These are phyloP conservation scores for Solanum bulbocastanum DNA, from an alignment of 257 asterid genomes.

Conservation along the genomic window DNA sequence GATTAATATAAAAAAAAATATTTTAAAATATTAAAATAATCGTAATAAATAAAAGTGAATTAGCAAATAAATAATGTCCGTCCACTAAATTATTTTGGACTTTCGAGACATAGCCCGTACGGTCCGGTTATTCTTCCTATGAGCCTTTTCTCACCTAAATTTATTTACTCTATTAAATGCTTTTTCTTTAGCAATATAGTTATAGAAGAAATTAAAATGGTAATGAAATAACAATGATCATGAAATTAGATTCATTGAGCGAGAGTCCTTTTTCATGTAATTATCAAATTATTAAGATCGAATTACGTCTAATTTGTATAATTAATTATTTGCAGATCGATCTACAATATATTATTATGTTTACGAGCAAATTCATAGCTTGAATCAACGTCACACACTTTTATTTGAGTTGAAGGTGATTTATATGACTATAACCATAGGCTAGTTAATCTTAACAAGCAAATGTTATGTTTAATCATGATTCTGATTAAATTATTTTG, in stretches of 20 bases:
- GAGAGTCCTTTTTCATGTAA: background rate
- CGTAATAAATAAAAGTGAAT: background rate
- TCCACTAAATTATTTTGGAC: constrained; percentile 20
- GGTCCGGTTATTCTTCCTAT: constrained; percentile 24
- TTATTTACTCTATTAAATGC: background rate
- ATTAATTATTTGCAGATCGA: background rate
- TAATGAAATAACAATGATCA: background rate
- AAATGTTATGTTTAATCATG: background rate
- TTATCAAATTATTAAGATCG: background rate
- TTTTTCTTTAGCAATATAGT: background rate
- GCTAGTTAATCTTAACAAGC: background rate
- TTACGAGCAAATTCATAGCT: background rate
- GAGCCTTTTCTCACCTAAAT: background rate
- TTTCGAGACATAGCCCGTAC: constrained; percentile 25
- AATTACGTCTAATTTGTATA: too few relatives aligned
- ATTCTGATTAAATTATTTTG: too few relatives aligned
- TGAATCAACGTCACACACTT: background rate
- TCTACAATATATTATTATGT: background rate
- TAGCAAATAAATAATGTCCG: background rate
- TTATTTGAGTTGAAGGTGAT: background rate
- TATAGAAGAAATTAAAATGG: background rate
- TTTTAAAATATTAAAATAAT: too few relatives aligned
- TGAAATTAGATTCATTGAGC: background rate
- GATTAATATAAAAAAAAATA: too few relatives aligned
- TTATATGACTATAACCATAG: background rate